A percentile compares a stretch with the other conserved stretches of the same genome.
Evolutionary conservation across 768 basidiomycete genomes (phyloP).

Genomic region (Punctularia strigosozonata): DNA sequence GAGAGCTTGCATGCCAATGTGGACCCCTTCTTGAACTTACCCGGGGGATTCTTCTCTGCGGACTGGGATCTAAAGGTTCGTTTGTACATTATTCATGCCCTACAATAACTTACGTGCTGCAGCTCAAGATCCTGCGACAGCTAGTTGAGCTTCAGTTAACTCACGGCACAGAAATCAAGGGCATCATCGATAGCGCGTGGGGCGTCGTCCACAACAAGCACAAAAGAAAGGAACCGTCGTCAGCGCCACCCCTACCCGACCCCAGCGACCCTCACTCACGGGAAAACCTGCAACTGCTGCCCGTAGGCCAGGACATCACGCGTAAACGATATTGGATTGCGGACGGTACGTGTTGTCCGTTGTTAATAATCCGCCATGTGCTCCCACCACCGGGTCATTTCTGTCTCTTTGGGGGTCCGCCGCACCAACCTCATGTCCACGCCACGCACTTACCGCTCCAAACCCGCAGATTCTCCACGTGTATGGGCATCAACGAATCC

Average conservation of each 20-base stretch:
- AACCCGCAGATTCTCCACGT: constrained; percentile 65
- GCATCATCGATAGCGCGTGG: constrained; percentile 73
- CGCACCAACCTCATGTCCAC: no score
- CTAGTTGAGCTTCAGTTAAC: constrained; percentile 76
- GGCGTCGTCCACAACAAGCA: constrained; percentile 76
- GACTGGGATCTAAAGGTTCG: constrained; percentile 76
- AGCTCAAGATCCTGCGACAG: constrained; percentile 78
- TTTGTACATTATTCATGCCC: constrained; percentile 14
- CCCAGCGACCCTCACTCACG: constrained; percentile 54
- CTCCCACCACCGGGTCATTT: constrained; percentile 56
- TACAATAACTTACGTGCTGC: constrained; percentile 13
- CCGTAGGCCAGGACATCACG: constrained; percentile 65
- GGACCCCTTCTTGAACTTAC: constrained; percentile 57
- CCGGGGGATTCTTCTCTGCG: constrained; percentile 71
- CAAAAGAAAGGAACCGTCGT: constrained; percentile 66
- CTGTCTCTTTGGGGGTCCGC: constrained; percentile 67
- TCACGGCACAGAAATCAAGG: constrained; percentile 59
- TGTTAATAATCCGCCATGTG: constrained; percentile 14
- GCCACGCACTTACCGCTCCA: not conserved
- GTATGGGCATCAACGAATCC: constrained; percentile 80
- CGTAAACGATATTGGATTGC: constrained; percentile 78
- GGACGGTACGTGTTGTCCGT: constrained; percentile 79
- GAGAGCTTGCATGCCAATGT: constrained; percentile 53
- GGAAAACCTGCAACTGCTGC: constrained; percentile 51
- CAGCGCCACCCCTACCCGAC: constrained; percentile 37